phyloP scores from a whole-genome alignment of 2,329 filamentous ascomycete genomes.

The Arthroderma sp. region DNA sequence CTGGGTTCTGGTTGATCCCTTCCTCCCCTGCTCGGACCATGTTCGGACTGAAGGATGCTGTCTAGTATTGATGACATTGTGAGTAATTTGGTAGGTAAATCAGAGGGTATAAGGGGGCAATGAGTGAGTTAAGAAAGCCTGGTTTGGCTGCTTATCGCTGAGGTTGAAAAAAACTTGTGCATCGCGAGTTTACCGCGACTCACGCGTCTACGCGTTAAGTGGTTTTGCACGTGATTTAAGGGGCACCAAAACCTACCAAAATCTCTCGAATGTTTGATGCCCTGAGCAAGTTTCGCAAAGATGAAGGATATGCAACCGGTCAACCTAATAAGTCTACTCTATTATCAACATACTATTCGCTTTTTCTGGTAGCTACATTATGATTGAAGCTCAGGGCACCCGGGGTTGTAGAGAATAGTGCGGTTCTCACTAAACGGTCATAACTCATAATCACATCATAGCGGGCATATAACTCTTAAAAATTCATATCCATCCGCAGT shows the following conservation, averaged over 20 bases:
- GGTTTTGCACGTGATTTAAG: background rate
- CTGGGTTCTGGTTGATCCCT: constrained; percentile 29
- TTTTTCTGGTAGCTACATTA: too few relatives aligned
- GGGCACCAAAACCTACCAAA: too few relatives aligned
- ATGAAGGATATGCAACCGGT: too few relatives aligned
- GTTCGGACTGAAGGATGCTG: constrained; percentile 7
- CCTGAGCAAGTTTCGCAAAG: too few relatives aligned
- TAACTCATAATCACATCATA: background rate
- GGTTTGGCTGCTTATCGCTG: too few relatives aligned
- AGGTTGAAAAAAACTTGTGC: background rate
- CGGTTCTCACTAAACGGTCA: background rate
- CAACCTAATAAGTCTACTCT: too few relatives aligned
- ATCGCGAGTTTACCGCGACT: background rate
- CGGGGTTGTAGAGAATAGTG: background rate
- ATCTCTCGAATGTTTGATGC: too few relatives aligned
- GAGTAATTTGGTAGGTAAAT: background rate
- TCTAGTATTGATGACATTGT: constrained; percentile 9
- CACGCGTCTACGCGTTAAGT: background rate
- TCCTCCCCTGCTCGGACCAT: background rate
- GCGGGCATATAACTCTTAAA: background rate
- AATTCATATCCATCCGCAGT: constrained; percentile 12
- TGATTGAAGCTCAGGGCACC: too few relatives aligned
- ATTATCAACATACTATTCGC: too few relatives aligned
- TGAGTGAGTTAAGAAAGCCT: background rate
- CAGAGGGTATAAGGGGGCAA: background rate